Evolutionary conservation across 108 stramenopile species (phyloP).

Genomic region (Cyclotella kingstonii): DNA sequence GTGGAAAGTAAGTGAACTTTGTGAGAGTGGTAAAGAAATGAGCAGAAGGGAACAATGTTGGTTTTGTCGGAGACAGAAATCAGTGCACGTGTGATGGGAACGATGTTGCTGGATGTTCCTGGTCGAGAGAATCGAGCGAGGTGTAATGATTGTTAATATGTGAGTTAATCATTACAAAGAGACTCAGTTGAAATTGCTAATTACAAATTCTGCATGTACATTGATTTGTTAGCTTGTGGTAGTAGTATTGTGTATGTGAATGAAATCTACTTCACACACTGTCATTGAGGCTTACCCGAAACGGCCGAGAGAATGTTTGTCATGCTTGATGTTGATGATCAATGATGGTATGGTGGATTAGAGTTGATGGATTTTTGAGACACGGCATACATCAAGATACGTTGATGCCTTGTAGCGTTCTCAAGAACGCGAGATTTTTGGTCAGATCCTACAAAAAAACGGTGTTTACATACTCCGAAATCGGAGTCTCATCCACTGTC

Average conservation of each 20-base stretch:
- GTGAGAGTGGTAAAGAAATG: conserved; percentile 67
- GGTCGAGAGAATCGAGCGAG: neutral
- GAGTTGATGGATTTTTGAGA: neutral
- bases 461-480: no score
- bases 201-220: neutral
- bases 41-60: conserved; percentile 92
- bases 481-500: no score
- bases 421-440: neutral
- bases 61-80: conserved; percentile 96
- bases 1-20: conserved; percentile 95
- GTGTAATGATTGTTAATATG: neutral
- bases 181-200: neutral
- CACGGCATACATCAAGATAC: neutral
- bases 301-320: conserved; percentile 50
- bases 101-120: conserved; percentile 77
- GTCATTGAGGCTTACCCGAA: conserved; percentile 15
- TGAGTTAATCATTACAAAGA: neutral
- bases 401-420: no score
- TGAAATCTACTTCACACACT: neutral
- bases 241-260: neutral
- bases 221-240: no score
- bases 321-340: conserved; percentile 15
- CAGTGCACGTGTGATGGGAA: conserved; percentile 87
- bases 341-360: neutral
- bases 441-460: no score